phyloP scores from a whole-genome alignment of 106 monocot genomes.

The Acanthochlamys bracteata region DNA sequence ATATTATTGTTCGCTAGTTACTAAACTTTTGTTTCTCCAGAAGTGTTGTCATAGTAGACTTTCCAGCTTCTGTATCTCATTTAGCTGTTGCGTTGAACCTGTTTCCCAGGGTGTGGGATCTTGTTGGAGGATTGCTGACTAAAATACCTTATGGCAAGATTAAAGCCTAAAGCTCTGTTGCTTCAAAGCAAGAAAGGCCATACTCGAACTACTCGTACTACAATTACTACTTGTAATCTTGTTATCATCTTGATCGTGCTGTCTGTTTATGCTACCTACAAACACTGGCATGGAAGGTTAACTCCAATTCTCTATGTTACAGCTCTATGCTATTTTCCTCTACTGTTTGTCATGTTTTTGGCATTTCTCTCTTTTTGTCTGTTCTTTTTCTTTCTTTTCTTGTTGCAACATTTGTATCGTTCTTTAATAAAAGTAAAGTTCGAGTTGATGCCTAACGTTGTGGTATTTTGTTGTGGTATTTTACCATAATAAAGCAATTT shows the following conservation, averaged over 20 bases:
- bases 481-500: too few relatives aligned
- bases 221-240: constrained; percentile 49
- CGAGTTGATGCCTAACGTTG: too few relatives aligned
- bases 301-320: too few relatives aligned
- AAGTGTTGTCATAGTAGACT: not conserved
- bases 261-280: constrained; percentile 47
- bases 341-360: too few relatives aligned
- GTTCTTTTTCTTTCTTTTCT: too few relatives aligned
- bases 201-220: constrained; percentile 34
- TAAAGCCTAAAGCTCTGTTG: constrained; percentile 58
- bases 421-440: too few relatives aligned
- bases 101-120: not conserved
- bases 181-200: constrained; percentile 59
- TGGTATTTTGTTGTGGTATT: too few relatives aligned
- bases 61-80: not conserved
- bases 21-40: not conserved
- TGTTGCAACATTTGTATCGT: too few relatives aligned
- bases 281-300: constrained; percentile 51
- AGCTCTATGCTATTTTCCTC: too few relatives aligned
- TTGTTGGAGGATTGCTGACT: constrained; percentile 1
- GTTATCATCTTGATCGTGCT: constrained; percentile 38
- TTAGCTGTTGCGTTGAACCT: not conserved
- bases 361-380: too few relatives aligned
- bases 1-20: not conserved
- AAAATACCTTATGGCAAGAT: constrained; percentile 47